A percentile compares a stretch with the other conserved stretches of the same genome.
These are phyloP conservation scores for Saturnispora halmiae DNA, from an alignment of 805 yeast species.

Conservation along the genomic window DNA sequence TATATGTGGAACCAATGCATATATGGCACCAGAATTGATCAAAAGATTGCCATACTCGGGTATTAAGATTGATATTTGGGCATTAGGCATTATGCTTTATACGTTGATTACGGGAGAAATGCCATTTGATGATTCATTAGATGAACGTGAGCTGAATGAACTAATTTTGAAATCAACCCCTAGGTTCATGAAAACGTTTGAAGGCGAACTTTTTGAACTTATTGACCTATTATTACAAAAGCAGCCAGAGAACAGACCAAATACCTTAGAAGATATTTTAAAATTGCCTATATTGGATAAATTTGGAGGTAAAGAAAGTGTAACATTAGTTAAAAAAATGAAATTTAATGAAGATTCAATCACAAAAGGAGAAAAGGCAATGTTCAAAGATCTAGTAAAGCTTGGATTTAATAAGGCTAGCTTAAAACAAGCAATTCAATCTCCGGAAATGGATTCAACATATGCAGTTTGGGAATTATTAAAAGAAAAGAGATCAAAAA, in stretches of 20 bases:
- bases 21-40: conserved; percentile 93
- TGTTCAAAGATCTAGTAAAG: conserved; percentile 50
- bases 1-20: conserved; percentile 88
- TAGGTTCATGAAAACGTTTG: conserved; percentile 30
- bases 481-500: conserved; percentile 45
- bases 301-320: conserved; percentile 32
- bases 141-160: conserved; percentile 50
- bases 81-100: conserved; percentile 80
- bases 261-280: conserved; percentile 40
- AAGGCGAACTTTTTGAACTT: conserved; percentile 37
- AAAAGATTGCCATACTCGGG: conserved; percentile 67
- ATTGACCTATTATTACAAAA: conserved; percentile 51
- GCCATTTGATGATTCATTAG: conserved; percentile 78
- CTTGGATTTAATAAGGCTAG: conserved; percentile 56
- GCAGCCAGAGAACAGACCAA: conserved; percentile 56
- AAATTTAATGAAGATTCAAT: conserved; percentile 27
- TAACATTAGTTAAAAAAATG: conserved; percentile 32
- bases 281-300: conserved; percentile 41
- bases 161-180: conserved; percentile 65
- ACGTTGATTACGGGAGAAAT: conserved; percentile 77
- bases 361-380: conserved; percentile 50
- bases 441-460: conserved; percentile 57
- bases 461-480: conserved; percentile 69
- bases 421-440: conserved; percentile 47
- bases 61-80: conserved; percentile 79